Percentiles rank a stretch among this genome's conserved stretches.
Evolutionary conservation across 805 yeast genomes (phyloP).

Genomic region (Spathaspora arborariae): DNA sequence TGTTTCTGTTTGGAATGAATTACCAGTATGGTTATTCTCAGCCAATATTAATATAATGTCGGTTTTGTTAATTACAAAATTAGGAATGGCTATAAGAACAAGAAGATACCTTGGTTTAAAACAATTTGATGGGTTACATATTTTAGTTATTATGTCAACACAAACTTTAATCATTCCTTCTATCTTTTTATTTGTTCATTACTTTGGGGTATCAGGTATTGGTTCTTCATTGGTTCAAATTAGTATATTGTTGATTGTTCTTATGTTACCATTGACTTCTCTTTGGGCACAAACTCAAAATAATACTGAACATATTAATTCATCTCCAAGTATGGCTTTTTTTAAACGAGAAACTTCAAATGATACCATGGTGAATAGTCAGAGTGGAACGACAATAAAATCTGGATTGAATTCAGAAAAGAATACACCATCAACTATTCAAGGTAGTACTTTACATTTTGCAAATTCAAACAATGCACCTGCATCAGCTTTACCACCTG

Average conservation of each 20-base stretch:
- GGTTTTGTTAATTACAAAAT: constrained; percentile 57
- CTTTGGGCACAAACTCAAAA: constrained; percentile 83
- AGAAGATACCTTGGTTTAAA: constrained; percentile 74
- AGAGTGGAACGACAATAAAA: neutral
- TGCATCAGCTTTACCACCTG: constrained; percentile 6
- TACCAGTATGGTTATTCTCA: constrained; percentile 62
- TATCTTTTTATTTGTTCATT: constrained; percentile 49
- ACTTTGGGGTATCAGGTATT: constrained; percentile 17
- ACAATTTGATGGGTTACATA: constrained; percentile 81
- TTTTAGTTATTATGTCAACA: constrained; percentile 71
- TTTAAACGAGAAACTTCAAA: constrained; percentile 1
- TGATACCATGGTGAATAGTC: neutral
- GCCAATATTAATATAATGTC: constrained; percentile 64
- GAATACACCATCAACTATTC: neutral
- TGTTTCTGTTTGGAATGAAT: constrained; percentile 26
- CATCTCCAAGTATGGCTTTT: constrained; percentile 8
- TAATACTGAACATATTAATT: constrained; percentile 20
- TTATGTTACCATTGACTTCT: constrained; percentile 78
- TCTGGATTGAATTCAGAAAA: neutral
- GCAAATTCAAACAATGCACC: neutral
- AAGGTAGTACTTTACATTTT: neutral
- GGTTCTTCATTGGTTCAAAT: constrained; percentile 45
- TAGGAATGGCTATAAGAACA: constrained; percentile 63
- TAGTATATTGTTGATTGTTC: constrained; percentile 58
- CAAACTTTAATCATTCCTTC: constrained; percentile 85